Evolutionary conservation across 108 stramenopile species (phyloP), one percentile per base, ranked within the genome.

Genomic region (Cyclotella baltica): DNA sequence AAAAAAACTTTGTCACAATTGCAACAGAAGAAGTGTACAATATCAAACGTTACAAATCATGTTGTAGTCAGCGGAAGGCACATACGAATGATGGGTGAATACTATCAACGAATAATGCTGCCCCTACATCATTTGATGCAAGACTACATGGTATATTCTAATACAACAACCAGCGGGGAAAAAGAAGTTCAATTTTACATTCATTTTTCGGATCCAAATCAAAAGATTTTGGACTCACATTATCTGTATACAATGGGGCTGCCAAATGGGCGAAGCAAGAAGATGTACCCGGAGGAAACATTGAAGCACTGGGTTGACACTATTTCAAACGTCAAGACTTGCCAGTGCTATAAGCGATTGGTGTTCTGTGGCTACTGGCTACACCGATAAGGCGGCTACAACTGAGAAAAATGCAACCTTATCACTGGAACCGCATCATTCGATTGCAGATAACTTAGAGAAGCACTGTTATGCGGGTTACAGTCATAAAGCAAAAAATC

Each of bases 51-150:
- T 47, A 20, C 23, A 37, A 80, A 79, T 38, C 83, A 84, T 56
- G 48, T 84, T 34, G 61, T 78, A 8, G n/a, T 79, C 28, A 37
- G 47, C 59, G 74, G 59, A 18, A n/a, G 25, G 4, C 57, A 79
- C 36, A 70, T 43, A 29, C 65, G 62, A 22, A 84, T 84, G 83
- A 72, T 84, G 62, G 83, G 83, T 16, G 83, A 84, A 38, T 84
- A 67, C 34, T 75, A 75, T 33, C 67, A 67, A 19, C 48, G 67
- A 31, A 51, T 67, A 19, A 51, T 70, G 16, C 20, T 75, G 27
- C 47, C 67, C 36, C 18, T 66, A 0, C 67, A 67, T 50, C 67
- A 67, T 57, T 57, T 75, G 48, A 59, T 72, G 57, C 38, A 59
- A 58, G 57, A 72, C 43, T 72, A 61, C 51, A 46, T 47, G 3